Percentiles rank a stretch among this genome's conserved stretches.
These are phyloP conservation scores for Teratosphaeria zuluensis DNA, from an alignment of 2,329 filamentous ascomycete species.

Conservation along the genomic window DNA sequence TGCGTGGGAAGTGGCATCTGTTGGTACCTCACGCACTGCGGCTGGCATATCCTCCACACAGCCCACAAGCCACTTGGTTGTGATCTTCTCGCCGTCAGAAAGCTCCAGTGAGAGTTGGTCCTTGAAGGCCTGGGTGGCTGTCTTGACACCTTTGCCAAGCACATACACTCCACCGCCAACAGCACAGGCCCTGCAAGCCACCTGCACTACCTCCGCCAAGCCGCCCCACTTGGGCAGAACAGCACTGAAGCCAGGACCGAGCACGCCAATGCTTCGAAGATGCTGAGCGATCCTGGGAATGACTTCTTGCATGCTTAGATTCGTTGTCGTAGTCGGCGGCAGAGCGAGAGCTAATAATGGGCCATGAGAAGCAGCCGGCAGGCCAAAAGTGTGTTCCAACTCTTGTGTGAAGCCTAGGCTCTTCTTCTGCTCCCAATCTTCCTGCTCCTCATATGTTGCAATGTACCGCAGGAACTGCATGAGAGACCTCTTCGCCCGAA, in stretches of 20 bases:
- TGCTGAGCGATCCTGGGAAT: conserved; percentile 68
- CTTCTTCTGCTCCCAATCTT: conserved; percentile 51
- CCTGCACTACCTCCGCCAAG: conserved; percentile 78
- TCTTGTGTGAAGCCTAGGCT: conserved; percentile 49
- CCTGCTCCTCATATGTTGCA: conserved; percentile 56
- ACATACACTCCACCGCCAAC: conserved; percentile 90
- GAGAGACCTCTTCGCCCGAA: conserved; percentile 71
- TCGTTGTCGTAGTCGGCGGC: conserved; percentile 47
- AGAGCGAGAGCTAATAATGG: conserved; percentile 63
- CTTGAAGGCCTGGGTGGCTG: conserved; percentile 12
- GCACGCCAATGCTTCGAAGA: conserved; percentile 73
- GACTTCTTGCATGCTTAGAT: conserved; percentile 56
- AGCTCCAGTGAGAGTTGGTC: conserved; percentile 15
- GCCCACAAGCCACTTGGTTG: conserved; percentile 22
- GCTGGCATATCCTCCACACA: conserved; percentile 15
- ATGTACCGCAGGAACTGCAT: conserved; percentile 95
- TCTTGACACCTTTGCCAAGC: conserved; percentile 58
- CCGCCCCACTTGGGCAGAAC: conserved; percentile 92
- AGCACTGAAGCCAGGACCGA: conserved; percentile 81
- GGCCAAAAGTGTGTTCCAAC: conserved; percentile 43
- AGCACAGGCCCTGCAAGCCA: conserved; percentile 79
- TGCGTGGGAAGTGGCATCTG: neutral
- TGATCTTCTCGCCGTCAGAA: conserved; percentile 21
- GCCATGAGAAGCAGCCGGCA: conserved; percentile 56
- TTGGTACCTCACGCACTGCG: neutral